Evolutionary conservation across 495 filamentous ascomycete genomes (phyloP).

Genomic region (Immersiella caudata): DNA sequence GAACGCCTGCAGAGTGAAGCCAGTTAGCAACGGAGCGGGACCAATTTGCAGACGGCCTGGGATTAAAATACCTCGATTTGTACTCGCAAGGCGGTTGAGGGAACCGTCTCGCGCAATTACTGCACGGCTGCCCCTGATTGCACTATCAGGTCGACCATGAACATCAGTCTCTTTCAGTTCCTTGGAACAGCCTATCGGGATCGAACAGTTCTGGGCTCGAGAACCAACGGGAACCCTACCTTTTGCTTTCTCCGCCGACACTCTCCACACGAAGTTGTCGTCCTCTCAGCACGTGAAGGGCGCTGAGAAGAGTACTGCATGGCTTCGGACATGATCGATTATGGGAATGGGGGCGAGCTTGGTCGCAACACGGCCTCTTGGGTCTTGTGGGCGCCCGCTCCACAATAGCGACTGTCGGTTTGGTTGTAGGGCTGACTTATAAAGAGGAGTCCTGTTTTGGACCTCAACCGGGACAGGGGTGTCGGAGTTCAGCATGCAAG

Average conservation of each 20-base stretch:
- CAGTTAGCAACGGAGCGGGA: conserved; percentile 1
- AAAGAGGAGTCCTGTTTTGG: conserved; percentile 26
- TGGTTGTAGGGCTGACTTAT: conserved; percentile 43
- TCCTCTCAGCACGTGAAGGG: conserved; percentile 38
- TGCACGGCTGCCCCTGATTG: conserved; percentile 45
- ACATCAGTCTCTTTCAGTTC: not conserved
- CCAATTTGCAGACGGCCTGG: not conserved
- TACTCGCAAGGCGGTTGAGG: conserved; percentile 46
- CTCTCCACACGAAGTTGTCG: conserved; percentile 44
- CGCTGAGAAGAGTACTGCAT: conserved; percentile 31
- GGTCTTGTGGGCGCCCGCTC: conserved; percentile 13
- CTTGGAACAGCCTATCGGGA: not conserved
- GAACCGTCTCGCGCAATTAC: conserved; percentile 44
- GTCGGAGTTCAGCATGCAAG: conserved; percentile 33
- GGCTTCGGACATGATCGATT: conserved; percentile 38
- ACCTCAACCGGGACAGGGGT: conserved; percentile 22
- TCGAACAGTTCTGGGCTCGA: not conserved
- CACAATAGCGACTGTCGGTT: conserved; percentile 1
- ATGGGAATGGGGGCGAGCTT: conserved; percentile 15
- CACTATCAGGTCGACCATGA: conserved; percentile 31
- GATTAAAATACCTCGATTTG: conserved; percentile 33
- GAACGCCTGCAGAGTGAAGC: conserved; percentile 27
- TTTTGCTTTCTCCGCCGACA: conserved; percentile 47
- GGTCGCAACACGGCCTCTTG: conserved; percentile 3
- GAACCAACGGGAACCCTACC: conserved; percentile 27